Conservation (phyloP, 495 filamentous ascomycete genomes). For the Delitschia confertaspora region DNA sequence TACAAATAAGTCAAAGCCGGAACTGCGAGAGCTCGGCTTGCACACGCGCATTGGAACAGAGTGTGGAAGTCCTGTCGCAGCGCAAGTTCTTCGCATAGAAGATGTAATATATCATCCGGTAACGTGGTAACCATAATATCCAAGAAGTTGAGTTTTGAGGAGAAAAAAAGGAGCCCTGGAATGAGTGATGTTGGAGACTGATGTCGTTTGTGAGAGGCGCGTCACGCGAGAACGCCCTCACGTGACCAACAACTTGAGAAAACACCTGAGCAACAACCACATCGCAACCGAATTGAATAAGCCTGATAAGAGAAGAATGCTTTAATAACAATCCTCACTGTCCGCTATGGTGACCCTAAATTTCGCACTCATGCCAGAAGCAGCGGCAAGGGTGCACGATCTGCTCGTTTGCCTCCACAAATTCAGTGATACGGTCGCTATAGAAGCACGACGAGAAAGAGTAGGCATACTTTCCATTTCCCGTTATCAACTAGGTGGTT, state of each 20-base stretch:
- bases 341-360: constrained; percentile 57
- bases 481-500: constrained; percentile 11
- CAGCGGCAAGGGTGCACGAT: constrained; percentile 68
- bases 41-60: constrained; percentile 47
- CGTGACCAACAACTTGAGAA: background rate
- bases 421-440: constrained; percentile 80
- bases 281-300: background rate
- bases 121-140: constrained; percentile 33
- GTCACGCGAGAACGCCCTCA: constrained; percentile 2
- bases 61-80: constrained; percentile 45
- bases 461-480: constrained; percentile 43
- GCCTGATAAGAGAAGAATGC: background rate
- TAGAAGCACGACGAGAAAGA: constrained; percentile 70
- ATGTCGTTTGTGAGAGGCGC: background rate
- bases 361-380: constrained; percentile 70
- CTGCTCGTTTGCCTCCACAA: constrained; percentile 77
- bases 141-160: background rate
- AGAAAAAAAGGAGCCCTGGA: background rate
- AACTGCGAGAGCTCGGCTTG: constrained; percentile 44
- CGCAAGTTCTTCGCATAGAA: constrained; percentile 51
- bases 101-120: constrained; percentile 51
- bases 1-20: constrained; percentile 57
- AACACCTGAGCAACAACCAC: background rate
- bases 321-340: background rate
- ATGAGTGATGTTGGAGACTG: background rate